A percentile compares a stretch with the other conserved stretches of the same genome.
These are phyloP conservation scores for Fomitopsis serialis DNA, from an alignment of 768 basidiomycete species.

Conservation along the genomic window DNA sequence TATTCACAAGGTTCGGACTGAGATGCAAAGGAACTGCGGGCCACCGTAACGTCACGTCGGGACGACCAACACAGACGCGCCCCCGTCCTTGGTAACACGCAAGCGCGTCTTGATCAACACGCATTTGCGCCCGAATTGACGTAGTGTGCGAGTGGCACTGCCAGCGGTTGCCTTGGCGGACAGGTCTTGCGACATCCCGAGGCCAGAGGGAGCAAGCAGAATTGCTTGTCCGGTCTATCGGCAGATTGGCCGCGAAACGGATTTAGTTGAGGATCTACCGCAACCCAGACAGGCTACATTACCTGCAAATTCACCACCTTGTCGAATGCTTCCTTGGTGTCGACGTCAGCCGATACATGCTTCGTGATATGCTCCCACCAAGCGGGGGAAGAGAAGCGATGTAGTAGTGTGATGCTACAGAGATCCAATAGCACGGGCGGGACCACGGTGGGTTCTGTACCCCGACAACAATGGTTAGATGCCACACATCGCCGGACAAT, in stretches of 20 bases:
- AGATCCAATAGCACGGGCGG: constrained; percentile 64
- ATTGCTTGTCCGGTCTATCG: constrained; percentile 67
- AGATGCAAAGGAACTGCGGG: too few relatives aligned
- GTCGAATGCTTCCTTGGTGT: constrained; percentile 55
- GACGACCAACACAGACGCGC: constrained; percentile 13
- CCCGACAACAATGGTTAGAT: not conserved
- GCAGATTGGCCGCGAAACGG: not conserved
- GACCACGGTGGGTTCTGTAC: constrained; percentile 64
- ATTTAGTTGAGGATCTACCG: not conserved
- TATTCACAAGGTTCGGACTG: too few relatives aligned
- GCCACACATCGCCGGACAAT: not conserved
- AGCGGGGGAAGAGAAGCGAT: constrained; percentile 69
- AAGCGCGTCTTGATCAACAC: constrained; percentile 14
- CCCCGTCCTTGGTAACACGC: constrained; percentile 14
- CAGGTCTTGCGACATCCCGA: constrained; percentile 4
- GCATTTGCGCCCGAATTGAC: constrained; percentile 15
- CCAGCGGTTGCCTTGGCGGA: not conserved
- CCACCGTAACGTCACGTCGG: not conserved
- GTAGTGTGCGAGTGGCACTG: not conserved
- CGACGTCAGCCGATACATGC: constrained; percentile 63
- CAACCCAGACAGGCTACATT: not conserved
- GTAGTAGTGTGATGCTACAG: constrained; percentile 59
- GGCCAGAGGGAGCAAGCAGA: constrained; percentile 58
- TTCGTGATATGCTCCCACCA: constrained; percentile 71
- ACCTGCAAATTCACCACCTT: constrained; percentile 63